Evolutionary conservation across 169 alveolate genomes (phyloP).

Genomic region (Plasmodium inui): DNA sequence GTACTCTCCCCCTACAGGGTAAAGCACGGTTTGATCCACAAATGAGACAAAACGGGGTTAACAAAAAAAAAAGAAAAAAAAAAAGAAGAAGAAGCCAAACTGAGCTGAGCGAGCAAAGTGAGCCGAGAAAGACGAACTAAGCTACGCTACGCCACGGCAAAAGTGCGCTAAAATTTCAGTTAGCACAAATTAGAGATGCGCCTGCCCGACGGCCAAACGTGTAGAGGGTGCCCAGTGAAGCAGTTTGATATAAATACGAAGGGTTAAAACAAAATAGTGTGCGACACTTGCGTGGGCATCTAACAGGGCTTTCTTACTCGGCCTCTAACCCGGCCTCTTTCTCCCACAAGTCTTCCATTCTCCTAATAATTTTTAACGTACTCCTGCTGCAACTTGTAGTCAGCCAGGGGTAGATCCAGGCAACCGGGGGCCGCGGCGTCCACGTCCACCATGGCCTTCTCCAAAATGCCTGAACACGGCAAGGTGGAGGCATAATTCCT

Average conservation of each 20-base stretch:
- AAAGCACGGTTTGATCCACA: not conserved
- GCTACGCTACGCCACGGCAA: not conserved
- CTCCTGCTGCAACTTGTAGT: conserved; percentile 34
- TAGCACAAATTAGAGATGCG: not conserved
- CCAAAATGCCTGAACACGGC: conserved; percentile 50
- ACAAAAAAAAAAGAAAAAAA: not conserved
- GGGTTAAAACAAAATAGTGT: not conserved
- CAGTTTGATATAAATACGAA: too few species aligned
- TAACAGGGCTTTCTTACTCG: not conserved
- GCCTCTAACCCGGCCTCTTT: not conserved
- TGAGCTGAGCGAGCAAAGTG: not conserved
- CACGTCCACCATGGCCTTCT: conserved; percentile 52
- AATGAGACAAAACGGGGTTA: not conserved
- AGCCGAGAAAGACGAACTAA: not conserved
- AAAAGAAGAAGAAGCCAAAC: not conserved
- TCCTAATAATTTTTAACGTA: conserved; percentile 46
- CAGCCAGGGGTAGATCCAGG: conserved; percentile 24
- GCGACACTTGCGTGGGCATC: not conserved
- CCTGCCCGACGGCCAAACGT: not conserved
- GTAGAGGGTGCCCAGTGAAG: not conserved
- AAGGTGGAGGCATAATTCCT: conserved; percentile 49
- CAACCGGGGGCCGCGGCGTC: conserved; percentile 63
- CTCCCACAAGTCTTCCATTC: not conserved
- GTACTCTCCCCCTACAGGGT: not conserved
- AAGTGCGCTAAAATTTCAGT: not conserved